A percentile compares a stretch with the other conserved stretches of the same genome.
These are phyloP conservation scores for barley (Hordeum vulgare) DNA, from an alignment of 176 grass and related monocot genomes.

Conservation along the genomic window MorexV3_pseudomolecules_assembly NC_058520.1:577384338-577384837, in stretches of 20 bases:
- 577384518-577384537: background rate
- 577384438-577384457: too few species aligned
- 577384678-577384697: background rate
- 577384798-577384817: background rate
- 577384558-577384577: background rate
- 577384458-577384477: background rate
- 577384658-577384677: background rate
- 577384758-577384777: background rate
- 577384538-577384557: background rate
- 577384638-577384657: background rate
- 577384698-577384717: background rate
- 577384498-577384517: background rate
- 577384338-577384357: background rate
- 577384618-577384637: background rate
- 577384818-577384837: background rate
- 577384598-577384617: background rate
- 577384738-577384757: background rate
- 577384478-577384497: background rate
- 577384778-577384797: background rate
- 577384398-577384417: too few species aligned
- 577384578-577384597: background rate
- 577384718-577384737: background rate
- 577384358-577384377: background rate
- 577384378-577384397: background rate
- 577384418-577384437: too few species aligned